A percentile compares a stretch with the other conserved stretches of the same genome.
Evolutionary conservation across 129 eudicot genomes (phyloP).

Genomic region (Chrysanthemum seticuspe): DNA sequence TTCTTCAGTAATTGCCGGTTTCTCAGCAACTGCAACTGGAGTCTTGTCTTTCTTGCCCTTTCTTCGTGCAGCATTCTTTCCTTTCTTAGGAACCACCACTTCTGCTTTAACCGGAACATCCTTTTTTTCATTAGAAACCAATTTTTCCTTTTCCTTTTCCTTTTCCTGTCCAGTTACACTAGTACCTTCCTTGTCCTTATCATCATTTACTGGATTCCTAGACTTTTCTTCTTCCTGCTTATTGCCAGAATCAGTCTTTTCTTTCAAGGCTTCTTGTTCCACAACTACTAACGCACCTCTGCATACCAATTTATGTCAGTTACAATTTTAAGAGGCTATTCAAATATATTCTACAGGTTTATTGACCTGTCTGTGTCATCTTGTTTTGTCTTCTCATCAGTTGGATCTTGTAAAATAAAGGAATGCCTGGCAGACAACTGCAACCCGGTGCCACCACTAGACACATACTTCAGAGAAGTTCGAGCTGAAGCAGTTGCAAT

Average conservation of each 20-base stretch:
- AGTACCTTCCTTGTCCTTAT: slow-evolving; percentile 36
- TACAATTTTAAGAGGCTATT: background rate
- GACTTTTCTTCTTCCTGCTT: too few relatives aligned
- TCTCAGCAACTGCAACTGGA: slow-evolving; percentile 14
- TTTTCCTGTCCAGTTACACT: slow-evolving; percentile 34
- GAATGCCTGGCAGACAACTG: slow-evolving; percentile 87
- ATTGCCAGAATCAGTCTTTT: slow-evolving; percentile 17
- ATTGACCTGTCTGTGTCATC: slow-evolving; percentile 55
- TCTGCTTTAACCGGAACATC: slow-evolving; percentile 13
- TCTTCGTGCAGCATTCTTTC: slow-evolving; percentile 28
- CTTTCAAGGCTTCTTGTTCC: slow-evolving; percentile 45
- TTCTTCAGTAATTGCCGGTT: slow-evolving; percentile 31
- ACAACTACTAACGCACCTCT: slow-evolving; percentile 41
- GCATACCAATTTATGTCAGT: slow-evolving; percentile 35
- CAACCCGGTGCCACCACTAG: slow-evolving; percentile 51
- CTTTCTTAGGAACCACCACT: slow-evolving; percentile 27
- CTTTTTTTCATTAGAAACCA: slow-evolving; percentile 33
- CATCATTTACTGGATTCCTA: slow-evolving; percentile 20
- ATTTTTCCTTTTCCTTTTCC: slow-evolving; percentile 32
- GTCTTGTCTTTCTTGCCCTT: slow-evolving; percentile 33
- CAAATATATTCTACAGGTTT: slow-evolving; percentile 24
- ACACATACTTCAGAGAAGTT: slow-evolving; percentile 54
- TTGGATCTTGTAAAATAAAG: slow-evolving; percentile 75
- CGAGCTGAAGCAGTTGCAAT: slow-evolving; percentile 63
- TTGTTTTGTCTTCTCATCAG: slow-evolving; percentile 42